Percentiles rank a stretch among this genome's conserved stretches.
These are phyloP conservation scores for Abortiporus biennis DNA, from an alignment of 1,284 basidiomycete species.

Conservation along the genomic window DNA sequence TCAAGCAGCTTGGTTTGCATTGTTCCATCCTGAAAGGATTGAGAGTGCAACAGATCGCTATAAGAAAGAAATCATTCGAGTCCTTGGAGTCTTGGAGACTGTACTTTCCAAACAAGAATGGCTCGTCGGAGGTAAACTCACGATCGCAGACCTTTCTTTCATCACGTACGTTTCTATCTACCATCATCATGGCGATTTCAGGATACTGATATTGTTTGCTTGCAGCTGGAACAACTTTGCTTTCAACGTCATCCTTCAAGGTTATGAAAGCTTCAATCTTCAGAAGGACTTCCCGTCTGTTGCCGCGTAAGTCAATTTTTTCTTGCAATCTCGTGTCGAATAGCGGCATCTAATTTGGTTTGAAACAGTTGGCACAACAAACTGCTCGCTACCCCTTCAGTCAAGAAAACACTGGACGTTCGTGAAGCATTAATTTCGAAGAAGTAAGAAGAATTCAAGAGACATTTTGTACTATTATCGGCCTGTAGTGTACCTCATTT, in stretches of 20 bases:
- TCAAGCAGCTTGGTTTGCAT: constrained; percentile 20
- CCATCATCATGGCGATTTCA: not conserved
- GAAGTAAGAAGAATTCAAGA: too few species aligned
- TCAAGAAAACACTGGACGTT: too few species aligned
- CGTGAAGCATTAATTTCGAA: too few species aligned
- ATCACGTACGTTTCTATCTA: constrained; percentile 8
- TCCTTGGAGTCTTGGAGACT: constrained; percentile 25
- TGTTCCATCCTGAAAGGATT: constrained; percentile 17
- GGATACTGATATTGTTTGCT: not conserved
- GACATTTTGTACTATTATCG: too few species aligned
- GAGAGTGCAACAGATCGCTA: constrained; percentile 23
- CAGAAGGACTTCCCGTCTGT: constrained; percentile 9
- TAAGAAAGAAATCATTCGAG: constrained; percentile 23
- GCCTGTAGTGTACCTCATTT: too few species aligned
- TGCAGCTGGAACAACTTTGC: constrained; percentile 6
- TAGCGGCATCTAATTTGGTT: too few species aligned
- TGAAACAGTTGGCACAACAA: too few species aligned
- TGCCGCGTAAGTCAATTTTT: not conserved
- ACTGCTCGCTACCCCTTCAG: too few species aligned
- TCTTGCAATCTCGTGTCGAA: too few species aligned
- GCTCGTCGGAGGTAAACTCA: constrained; percentile 14
- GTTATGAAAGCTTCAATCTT: constrained; percentile 5
- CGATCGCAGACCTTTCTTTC: constrained; percentile 15
- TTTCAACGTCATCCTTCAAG: not conserved
- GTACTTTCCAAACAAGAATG: constrained; percentile 16